Evolutionary conservation across 225 moss, liverwort and hornwort species (phyloP), one percentile per base, ranked within the genome.

Genomic region (Rhytidiadelphus loreus): DNA sequence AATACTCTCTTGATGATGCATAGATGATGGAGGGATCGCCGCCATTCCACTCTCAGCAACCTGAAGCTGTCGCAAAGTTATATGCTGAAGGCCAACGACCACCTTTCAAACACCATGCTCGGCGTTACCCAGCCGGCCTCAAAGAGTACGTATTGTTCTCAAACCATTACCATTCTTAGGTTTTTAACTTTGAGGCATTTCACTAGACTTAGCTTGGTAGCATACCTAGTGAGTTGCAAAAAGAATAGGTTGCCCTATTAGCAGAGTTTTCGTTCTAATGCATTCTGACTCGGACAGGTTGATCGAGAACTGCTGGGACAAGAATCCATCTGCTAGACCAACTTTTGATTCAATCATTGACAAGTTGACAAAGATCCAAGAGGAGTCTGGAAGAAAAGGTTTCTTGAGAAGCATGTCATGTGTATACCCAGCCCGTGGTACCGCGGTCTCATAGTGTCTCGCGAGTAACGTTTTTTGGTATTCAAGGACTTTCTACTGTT

Each of bases 1-100:
- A 77, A 59, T 60, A 86, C 26, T 72, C 63, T 64, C 30, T 74
- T 76, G 68, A 57, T 83, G 88, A 70, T 88, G 64, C 82, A 88
- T 78, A 96, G 96, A 96, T 98, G 97, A 90, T 98, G 86, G 96
- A 98, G 88, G 97, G 96, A 71, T 93, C 88, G 65, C 87, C 33
- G n/a, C 96, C 96, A 24, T 98, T 96, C 84, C 61, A 57, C 28
- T 6, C 55, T 56, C 70, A 84, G 88, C 44, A 64, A 89, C 92
- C 94, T 65, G 95, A 96, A 60, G 89, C 89, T 82, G 96, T 91
- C 62, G 96, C 96, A 9, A 90, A 90, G 85, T 81, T 81, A 10
- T 95, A 94, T 88, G 88, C 72, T 39, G 89, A 87, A 33, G 82
- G 89, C 25, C 89, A 85, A 78, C 88, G 98, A 82, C 96, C 98